Base-by-base conservation (phyloP, 192 early-diverging fungal species). In the Coemansia sp. region DNA sequence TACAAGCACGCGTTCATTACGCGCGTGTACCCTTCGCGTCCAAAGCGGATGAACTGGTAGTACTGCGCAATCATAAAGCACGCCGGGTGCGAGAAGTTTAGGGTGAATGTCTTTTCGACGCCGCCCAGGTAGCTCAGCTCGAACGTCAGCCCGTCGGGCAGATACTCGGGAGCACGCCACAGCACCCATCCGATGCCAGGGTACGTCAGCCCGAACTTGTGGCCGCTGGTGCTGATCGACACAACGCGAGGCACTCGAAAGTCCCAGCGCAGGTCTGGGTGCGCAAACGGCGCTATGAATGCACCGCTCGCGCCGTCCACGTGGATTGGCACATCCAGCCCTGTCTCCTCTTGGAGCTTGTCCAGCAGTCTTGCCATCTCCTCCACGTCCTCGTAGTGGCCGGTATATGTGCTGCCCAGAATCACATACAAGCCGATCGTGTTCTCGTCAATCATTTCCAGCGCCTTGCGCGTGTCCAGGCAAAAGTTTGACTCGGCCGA, bases 131-230 rank as follows among this genome's bases (percentile, higher is more conserved):
- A 93, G 64, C 86, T 85, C 15, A 91, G 68, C 54, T 89, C 85
- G 64, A 94, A 90, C 21, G 89, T 83, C 60, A 94, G 81, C 21
- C 84, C 89, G 28, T 85, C 77, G 7, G 92, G 92, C 18, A 91
- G 80, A 60, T 79, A 89, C 50, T 86, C 83, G 17, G 73, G 55
- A 54, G 78, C 73, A 49, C 82, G 81, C 92, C 92, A 94, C 21
- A 94, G 51, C 37, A 85, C 81, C 92, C 92, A 94, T 36, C 92
- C 92, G 50, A 93, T 78, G 47, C 92, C 92, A 4, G 90, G 84
- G 65, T 92, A 92, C 9, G 85, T 82, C 34, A 94, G 82, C n/a
- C 92, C 92, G 78, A 83, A 94, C 70, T 94, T 94, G 86, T 92
- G 91, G 47, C 92, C 90, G 46, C 87, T 89, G 18, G 85, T 85